Evolutionary conservation across 2,329 filamentous ascomycete genomes (phyloP), one percentile per base, ranked within the genome.

Genomic region (Diaporthe sp.): DNA sequence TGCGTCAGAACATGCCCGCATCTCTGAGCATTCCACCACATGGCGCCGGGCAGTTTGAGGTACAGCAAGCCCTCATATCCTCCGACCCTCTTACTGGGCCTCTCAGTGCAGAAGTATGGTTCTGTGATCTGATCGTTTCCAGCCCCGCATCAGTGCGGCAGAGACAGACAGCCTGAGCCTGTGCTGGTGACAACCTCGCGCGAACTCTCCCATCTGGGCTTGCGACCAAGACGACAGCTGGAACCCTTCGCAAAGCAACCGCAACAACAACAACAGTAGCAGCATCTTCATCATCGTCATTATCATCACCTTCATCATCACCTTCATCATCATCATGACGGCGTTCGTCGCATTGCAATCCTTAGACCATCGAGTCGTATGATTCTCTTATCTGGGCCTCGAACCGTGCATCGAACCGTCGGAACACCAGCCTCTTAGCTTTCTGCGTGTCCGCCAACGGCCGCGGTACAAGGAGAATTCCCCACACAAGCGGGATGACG

Each of bases 401-500:
- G 34, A 22, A 42, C 34, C 49, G 51, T 42, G 65, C 65, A 55
- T 55, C 46, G 34, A 70, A 22, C 49, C 34, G 65, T 55, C 34
- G 31, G 34, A 39, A 42, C 49, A 7, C 65, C 65, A 70, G 49
- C 49, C 65, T 70, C 31, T 37, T 55, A 70, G 31, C 37, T 55
- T 70, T 19, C 19, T 42, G 49, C 65, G n/a, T 39, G 65, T 55
- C 65, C 49, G n/a, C 65, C 65, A 70, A 70, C 65, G 65, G 34
- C 65, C 65, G 65, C 31, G 49, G 65, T 42, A 53, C 65, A 53
- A 55, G 65, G 49, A 42, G 17, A 42, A 55, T 70, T 70, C 65
- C 65, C 65, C 65, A 70, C 58, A 61, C 65, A 42, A 70, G 65
- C 65, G 65, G 65, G 65, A 70, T 70, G 65, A 55, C 49, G 65